These are phyloP conservation scores for Poa annua DNA, from an alignment of 176 grass and related monocot species.

Conservation along the genomic window DNA sequence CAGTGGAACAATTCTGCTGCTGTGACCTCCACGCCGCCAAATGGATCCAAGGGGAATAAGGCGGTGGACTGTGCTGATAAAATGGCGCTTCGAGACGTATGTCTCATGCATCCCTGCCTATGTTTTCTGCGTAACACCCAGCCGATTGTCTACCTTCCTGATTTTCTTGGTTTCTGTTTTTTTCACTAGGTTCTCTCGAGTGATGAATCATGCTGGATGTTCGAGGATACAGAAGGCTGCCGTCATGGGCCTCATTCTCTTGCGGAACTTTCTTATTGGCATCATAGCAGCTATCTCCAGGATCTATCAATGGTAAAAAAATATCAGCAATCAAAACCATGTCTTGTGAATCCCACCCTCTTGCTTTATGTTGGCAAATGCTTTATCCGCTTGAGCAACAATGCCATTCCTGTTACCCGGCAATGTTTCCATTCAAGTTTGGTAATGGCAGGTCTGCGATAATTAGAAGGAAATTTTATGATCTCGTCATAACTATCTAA, in stretches of 20 bases:
- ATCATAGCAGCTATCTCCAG: constrained; percentile 87
- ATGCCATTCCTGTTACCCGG: neutral
- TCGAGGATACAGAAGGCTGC: constrained; percentile 77
- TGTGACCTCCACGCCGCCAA: neutral
- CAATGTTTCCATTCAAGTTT: constrained; percentile 33
- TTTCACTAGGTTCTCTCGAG: constrained; percentile 57
- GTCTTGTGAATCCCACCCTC: constrained; percentile 11
- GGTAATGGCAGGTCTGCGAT: neutral
- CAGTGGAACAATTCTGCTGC: constrained; percentile 40
- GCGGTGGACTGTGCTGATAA: constrained; percentile 28
- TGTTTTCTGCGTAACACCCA: constrained; percentile 12
- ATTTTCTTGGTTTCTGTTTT: constrained; percentile 37
- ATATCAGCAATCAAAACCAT: neutral
- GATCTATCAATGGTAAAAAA: constrained; percentile 89
- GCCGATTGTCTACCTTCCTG: constrained; percentile 5
- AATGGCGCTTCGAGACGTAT: constrained; percentile 49
- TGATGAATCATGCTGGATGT: constrained; percentile 92
- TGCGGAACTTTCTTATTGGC: constrained; percentile 96
- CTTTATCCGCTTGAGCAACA: neutral
- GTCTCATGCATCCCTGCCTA: constrained; percentile 11
- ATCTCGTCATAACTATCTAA: constrained; percentile 29
- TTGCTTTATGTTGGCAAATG: constrained; percentile 25
- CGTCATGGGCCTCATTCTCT: constrained; percentile 85
- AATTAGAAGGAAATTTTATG: neutral
- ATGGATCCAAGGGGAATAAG: constrained; percentile 8